Evolutionary conservation across 2,329 filamentous ascomycete genomes (phyloP).

Genomic region (Colletotrichum sublineola): DNA sequence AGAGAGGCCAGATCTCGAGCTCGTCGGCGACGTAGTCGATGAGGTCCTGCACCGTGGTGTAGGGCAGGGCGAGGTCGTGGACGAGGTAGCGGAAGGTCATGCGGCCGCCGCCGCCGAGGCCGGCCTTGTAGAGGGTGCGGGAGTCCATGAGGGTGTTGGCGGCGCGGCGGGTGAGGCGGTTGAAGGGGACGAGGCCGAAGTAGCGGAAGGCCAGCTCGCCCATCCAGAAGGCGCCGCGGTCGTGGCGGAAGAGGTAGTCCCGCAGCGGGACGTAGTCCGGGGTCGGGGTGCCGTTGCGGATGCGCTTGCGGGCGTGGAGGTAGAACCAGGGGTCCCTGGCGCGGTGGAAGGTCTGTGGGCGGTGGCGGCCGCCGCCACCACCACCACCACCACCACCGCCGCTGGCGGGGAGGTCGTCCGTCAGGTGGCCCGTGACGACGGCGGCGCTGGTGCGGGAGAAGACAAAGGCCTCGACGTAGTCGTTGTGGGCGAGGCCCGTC

Average conservation of each 20-base stretch:
- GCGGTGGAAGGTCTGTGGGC: conserved; percentile 65
- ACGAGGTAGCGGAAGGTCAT: conserved; percentile 72
- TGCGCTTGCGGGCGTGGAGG: conserved; percentile 64
- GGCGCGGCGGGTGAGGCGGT: conserved; percentile 70
- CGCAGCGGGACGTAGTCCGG: conserved; percentile 70
- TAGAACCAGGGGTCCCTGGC: conserved; percentile 80
- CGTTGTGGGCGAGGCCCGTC: conserved; percentile 56
- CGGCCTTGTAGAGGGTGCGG: conserved; percentile 73
- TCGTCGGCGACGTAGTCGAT: conserved; percentile 61
- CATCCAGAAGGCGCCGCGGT: conserved; percentile 78
- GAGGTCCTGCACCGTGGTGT: conserved; percentile 58
- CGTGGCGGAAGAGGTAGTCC: conserved; percentile 80
- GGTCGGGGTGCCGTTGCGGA: conserved; percentile 46
- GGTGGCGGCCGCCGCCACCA: conserved; percentile 4
- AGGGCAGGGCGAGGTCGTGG: conserved; percentile 72
- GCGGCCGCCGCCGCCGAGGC: conserved; percentile 67
- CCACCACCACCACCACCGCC: neutral
- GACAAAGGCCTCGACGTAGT: conserved; percentile 80
- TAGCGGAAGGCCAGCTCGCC: conserved; percentile 73
- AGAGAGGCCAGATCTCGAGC: conserved; percentile 65
- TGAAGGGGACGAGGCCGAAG: conserved; percentile 73
- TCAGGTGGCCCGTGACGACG: conserved; percentile 71
- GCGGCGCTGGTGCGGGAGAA: conserved; percentile 68
- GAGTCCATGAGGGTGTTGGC: conserved; percentile 74
- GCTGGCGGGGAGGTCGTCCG: conserved; percentile 58